A percentile compares a stretch with the other conserved stretches of the same genome.
Evolutionary conservation across 352 stramenopile genomes (phyloP).

Genomic region (Phytopythium oedochilum): DNA sequence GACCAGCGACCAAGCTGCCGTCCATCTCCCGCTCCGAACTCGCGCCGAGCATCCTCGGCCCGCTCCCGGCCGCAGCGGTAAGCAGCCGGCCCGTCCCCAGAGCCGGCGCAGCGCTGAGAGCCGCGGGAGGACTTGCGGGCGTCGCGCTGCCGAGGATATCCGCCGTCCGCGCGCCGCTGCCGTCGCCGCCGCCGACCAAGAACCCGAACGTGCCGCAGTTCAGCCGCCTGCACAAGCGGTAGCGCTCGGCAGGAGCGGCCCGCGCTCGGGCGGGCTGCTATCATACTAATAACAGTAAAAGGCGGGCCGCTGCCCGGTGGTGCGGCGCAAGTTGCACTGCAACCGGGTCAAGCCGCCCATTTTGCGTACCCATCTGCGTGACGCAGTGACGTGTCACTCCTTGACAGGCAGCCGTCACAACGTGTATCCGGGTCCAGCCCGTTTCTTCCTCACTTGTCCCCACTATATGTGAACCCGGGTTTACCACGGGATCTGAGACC

Average conservation of each 20-base stretch:
- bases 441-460: no score
- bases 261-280: no score
- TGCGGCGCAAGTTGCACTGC: no score
- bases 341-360: no score
- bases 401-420: no score
- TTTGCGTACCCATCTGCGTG: no score
- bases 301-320: no score
- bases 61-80: not conserved
- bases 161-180: constrained; percentile 20
- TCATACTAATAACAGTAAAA: no score
- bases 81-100: not conserved
- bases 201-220: constrained; percentile 49
- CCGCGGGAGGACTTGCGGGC: constrained; percentile 3
- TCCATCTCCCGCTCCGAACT: not conserved
- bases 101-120: not conserved
- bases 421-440: no score
- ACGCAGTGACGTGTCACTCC: constrained; percentile 14
- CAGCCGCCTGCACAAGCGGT: constrained; percentile 54
- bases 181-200: constrained; percentile 30
- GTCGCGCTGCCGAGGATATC: constrained; percentile 26
- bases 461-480: not conserved
- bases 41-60: not conserved
- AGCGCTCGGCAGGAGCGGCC: no score
- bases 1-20: not conserved
- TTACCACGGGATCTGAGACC: not conserved